Conservation (phyloP, 1,284 basidiomycete genomes). For the Porogramme epimiltina region DNA sequence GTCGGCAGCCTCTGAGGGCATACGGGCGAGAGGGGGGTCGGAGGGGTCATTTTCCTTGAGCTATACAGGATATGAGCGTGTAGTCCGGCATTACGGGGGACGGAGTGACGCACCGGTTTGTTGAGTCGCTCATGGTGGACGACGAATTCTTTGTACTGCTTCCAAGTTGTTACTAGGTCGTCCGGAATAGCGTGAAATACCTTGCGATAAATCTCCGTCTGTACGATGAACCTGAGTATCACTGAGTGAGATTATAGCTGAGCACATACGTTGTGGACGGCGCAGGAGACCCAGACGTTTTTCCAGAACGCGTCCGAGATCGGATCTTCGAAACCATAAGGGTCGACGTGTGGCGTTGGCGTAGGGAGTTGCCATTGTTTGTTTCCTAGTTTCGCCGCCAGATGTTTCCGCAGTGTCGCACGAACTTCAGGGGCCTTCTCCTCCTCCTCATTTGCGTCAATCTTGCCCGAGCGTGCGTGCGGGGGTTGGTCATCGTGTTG, state of each 20-base stretch:
- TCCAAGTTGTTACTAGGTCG: constrained; percentile 91
- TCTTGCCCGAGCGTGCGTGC: constrained; percentile 42
- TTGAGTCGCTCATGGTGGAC: constrained; percentile 76
- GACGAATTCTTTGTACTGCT: constrained; percentile 88
- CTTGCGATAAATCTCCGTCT: constrained; percentile 94
- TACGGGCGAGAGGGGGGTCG: constrained; percentile 51
- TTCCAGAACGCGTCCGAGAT: constrained; percentile 87
- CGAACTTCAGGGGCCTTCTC: constrained; percentile 51
- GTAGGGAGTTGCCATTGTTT: constrained; percentile 66
- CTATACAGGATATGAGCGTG: constrained; percentile 35
- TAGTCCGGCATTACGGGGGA: constrained; percentile 5
- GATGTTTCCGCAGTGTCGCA: constrained; percentile 54
- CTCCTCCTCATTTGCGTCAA: constrained; percentile 55
- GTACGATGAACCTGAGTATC: constrained; percentile 11
- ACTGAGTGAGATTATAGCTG: constrained; percentile 6
- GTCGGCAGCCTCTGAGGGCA: constrained; percentile 61
- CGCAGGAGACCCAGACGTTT: constrained; percentile 83
- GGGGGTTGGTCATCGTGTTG: constrained; percentile 49
- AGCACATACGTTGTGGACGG: constrained; percentile 76
- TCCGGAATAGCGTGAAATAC: constrained; percentile 93
- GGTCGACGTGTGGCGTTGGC: constrained; percentile 71
- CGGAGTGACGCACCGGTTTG: constrained; percentile 53
- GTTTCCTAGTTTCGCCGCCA: constrained; percentile 52
- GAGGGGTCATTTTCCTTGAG: constrained; percentile 44
- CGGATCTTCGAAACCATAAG: constrained; percentile 85